A percentile compares a stretch with the other conserved stretches of the same genome.
Evolutionary conservation across 2,329 filamentous ascomycete genomes (phyloP).

Genomic region (Aspergillus sp.): DNA sequence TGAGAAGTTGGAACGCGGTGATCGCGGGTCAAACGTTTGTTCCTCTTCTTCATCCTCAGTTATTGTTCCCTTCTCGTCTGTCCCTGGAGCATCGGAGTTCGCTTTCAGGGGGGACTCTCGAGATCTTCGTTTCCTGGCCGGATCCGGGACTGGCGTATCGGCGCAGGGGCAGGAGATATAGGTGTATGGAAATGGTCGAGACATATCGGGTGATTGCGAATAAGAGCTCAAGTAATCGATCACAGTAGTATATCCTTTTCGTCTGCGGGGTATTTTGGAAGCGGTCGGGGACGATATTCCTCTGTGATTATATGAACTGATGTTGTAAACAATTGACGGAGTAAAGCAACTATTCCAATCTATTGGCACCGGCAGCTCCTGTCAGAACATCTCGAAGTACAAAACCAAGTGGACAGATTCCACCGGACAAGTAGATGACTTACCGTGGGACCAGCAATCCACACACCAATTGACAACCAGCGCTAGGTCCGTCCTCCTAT

Average conservation of each 20-base stretch:
- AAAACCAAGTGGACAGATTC: neutral
- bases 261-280: neutral
- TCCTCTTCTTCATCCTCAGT: slow-evolving; percentile 61
- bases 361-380: neutral
- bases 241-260: neutral
- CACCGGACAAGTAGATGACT: neutral
- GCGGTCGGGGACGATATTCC: neutral
- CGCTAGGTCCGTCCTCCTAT: neutral
- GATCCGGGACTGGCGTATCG: slow-evolving; percentile 39
- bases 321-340: neutral
- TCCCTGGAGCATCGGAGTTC: slow-evolving; percentile 13
- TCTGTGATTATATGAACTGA: neutral
- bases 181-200: slow-evolving; percentile 55
- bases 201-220: slow-evolving; percentile 33
- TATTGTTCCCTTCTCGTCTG: neutral
- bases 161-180: slow-evolving; percentile 60
- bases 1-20: slow-evolving; percentile 79
- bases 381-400: neutral
- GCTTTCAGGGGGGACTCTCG: slow-evolving; percentile 29
- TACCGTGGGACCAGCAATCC: neutral
- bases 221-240: neutral
- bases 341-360: neutral
- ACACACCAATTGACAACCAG: neutral
- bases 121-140: slow-evolving; percentile 32
- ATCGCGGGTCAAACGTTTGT: slow-evolving; percentile 76